phyloP scores from a whole-genome alignment of 305 asterid genomes.

The Fraxinus greggii region DNA sequence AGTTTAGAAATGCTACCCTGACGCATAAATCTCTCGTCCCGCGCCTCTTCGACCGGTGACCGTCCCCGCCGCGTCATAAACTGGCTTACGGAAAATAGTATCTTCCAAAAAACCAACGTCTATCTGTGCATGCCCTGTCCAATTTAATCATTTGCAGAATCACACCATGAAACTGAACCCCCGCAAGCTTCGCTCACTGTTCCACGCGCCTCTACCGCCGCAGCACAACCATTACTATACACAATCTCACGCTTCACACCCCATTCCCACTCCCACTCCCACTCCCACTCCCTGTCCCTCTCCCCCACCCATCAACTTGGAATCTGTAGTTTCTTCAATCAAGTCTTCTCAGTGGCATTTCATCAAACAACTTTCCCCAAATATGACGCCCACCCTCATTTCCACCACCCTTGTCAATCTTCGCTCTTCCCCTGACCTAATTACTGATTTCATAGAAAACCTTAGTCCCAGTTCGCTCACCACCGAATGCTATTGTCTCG shows the following conservation, averaged over 20 bases:
- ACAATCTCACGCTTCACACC: not conserved
- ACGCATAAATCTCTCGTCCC: not conserved
- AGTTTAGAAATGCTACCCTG: not conserved
- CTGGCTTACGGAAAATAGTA: not conserved
- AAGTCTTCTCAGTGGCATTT: conserved; percentile 56
- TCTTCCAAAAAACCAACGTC: not conserved
- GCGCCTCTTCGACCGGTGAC: not conserved
- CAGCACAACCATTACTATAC: conserved; percentile 6
- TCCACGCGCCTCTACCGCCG: not conserved
- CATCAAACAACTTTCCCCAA: conserved; percentile 47
- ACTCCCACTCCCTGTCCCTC: not conserved
- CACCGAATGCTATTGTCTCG: conserved; percentile 44
- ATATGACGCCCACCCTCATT: conserved; percentile 33
- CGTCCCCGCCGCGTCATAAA: not conserved
- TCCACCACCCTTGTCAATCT: conserved; percentile 38
- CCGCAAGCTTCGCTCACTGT: not conserved
- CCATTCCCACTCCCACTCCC: not conserved
- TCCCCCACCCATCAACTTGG: not conserved
- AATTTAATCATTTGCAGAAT: not conserved
- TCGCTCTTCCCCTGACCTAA: conserved; percentile 38
- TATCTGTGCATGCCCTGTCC: not conserved
- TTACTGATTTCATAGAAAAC: conserved; percentile 33
- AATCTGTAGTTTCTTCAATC: conserved; percentile 16
- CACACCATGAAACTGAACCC: not conserved
- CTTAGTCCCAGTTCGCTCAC: conserved; percentile 30